Percentiles rank a stretch among this genome's conserved stretches.
phyloP scores from a whole-genome alignment of 2,329 filamentous ascomycete genomes.

The Xylaria sp. region DNA sequence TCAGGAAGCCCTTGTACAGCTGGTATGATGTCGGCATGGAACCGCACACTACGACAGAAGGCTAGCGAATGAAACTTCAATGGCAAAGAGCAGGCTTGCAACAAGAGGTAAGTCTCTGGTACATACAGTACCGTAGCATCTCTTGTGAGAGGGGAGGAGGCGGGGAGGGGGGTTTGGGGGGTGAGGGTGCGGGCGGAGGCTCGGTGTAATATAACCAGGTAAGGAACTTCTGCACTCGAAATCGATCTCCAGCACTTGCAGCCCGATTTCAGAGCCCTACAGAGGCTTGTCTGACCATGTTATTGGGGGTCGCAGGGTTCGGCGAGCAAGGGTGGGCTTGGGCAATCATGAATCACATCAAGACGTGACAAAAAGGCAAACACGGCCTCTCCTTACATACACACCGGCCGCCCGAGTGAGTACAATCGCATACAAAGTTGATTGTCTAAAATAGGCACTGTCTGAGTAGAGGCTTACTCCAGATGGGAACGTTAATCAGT shows the following conservation, averaged over 20 bases:
- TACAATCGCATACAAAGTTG: not conserved
- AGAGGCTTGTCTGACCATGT: not conserved
- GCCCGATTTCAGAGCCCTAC: not conserved
- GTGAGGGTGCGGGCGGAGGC: not conserved
- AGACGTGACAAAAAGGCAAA: not conserved
- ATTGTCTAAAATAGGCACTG: too few species aligned
- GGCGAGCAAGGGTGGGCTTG: not conserved
- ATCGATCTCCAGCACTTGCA: not conserved
- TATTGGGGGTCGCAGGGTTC: not conserved
- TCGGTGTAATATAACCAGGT: not conserved
- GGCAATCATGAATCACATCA: not conserved
- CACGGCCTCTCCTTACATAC: too few species aligned
- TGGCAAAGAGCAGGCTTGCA: constrained; percentile 1
- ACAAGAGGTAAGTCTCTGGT: not conserved
- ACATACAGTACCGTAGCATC: too few species aligned
- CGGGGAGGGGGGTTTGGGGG: not conserved
- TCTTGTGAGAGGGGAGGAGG: not conserved
- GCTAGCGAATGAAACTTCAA: not conserved
- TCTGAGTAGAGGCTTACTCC: not conserved
- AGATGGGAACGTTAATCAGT: not conserved
- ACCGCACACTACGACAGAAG: not conserved
- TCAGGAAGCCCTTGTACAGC: not conserved
- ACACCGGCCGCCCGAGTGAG: not conserved
- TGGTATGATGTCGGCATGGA: not conserved
- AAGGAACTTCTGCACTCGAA: not conserved